Percentiles rank a stretch among this genome's conserved stretches.
These are phyloP conservation scores for Tuber umbilicatum DNA, from an alignment of 495 filamentous ascomycete genomes.

Conservation along the genomic window DNA sequence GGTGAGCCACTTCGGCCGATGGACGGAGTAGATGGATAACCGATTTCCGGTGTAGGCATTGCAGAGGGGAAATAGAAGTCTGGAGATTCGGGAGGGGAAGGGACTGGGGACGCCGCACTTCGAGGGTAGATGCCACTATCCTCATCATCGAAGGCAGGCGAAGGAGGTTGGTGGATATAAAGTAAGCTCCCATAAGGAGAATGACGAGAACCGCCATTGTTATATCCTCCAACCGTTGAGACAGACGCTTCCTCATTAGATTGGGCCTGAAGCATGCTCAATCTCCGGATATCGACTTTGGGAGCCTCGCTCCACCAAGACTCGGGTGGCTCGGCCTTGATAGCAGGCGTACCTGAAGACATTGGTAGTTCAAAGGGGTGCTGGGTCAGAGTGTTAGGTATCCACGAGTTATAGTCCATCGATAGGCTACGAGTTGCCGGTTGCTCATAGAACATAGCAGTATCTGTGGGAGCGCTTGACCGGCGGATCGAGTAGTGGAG, in stretches of 20 bases:
- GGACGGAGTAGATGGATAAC: conserved; percentile 30
- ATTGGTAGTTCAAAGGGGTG: conserved; percentile 24
- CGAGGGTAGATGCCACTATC: conserved; percentile 28
- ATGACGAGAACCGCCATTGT: conserved; percentile 15
- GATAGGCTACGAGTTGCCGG: conserved; percentile 19
- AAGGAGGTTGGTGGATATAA: conserved; percentile 33
- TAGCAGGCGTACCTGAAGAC: conserved; percentile 12
- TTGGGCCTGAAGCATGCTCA: conserved; percentile 11
- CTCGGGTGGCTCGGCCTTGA: conserved; percentile 16
- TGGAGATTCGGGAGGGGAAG: conserved; percentile 40
- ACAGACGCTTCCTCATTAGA: conserved; percentile 11
- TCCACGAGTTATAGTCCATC: conserved; percentile 23
- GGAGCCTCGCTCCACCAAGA: conserved; percentile 22
- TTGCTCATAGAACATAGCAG: conserved; percentile 24
- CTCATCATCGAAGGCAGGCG: conserved; percentile 31
- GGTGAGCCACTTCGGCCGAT: conserved; percentile 31
- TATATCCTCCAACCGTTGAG: conserved; percentile 18
- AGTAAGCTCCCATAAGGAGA: conserved; percentile 27
- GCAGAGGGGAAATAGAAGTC: conserved; percentile 34
- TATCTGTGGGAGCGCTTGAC: conserved; percentile 25
- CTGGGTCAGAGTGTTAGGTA: conserved; percentile 15
- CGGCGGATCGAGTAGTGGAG: conserved; percentile 27
- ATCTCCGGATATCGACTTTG: conserved; percentile 17
- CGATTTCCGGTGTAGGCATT: conserved; percentile 33
- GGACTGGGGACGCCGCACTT: conserved; percentile 29